Evolutionary conservation across 2,329 filamentous ascomycete species (phyloP).

Genomic region (Colletotrichum viniferum): DNA sequence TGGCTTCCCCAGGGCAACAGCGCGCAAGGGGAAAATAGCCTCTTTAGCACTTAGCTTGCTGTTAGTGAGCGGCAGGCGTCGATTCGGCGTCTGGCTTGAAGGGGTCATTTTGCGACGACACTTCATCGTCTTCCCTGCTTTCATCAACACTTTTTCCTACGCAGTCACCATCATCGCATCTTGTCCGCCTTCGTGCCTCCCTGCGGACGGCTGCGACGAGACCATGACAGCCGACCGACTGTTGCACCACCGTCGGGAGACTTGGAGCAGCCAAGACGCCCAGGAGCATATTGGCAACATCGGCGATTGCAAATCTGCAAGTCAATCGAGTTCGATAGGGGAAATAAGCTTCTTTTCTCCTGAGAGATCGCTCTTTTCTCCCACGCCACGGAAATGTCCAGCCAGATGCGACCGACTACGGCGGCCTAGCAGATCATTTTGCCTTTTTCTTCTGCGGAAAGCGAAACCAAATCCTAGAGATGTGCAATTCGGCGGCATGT

Average conservation of each 20-base stretch:
- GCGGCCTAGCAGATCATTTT: not conserved
- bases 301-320: not conserved
- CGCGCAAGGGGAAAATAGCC: not conserved
- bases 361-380: not conserved
- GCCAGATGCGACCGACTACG: not conserved
- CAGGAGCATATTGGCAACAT: not conserved
- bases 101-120: conserved; percentile 9
- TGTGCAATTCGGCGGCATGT: not conserved
- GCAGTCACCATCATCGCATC: not conserved
- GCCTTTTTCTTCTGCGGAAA: not conserved
- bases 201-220: not conserved
- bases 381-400: not conserved
- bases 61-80: conserved; percentile 3
- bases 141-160: not conserved
- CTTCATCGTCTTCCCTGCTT: not conserved
- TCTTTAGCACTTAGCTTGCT: not conserved
- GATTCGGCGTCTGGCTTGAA: not conserved
- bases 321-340: not conserved
- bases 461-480: not conserved
- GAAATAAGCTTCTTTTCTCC: not conserved
- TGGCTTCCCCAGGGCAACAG: conserved; percentile 15
- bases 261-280: not conserved
- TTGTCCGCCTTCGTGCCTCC: not conserved
- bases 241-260: not conserved
- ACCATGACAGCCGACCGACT: not conserved